phyloP scores from a whole-genome alignment of 306 rosid species.

The Vicia faba region DNA sequence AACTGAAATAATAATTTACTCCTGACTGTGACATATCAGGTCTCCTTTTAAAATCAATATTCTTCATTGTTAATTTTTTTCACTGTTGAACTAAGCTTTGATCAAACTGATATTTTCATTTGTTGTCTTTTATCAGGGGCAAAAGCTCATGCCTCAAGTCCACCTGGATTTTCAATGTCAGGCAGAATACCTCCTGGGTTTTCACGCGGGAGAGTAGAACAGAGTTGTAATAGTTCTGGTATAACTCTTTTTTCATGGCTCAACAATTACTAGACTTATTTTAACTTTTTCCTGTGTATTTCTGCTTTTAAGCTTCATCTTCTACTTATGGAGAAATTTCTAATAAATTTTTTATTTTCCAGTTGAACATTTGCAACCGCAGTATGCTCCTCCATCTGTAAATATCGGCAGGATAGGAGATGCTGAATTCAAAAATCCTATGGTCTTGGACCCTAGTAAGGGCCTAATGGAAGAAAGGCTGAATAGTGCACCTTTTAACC shows the following conservation, averaged over 20 bases:
- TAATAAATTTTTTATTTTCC: conserved; percentile 28
- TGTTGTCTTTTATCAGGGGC: conserved; percentile 36
- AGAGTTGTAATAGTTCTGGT: conserved; percentile 43
- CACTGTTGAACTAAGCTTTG: conserved; percentile 6
- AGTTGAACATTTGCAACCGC: conserved; percentile 43
- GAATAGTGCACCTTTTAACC: conserved; percentile 42
- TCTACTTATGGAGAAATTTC: conserved; percentile 10
- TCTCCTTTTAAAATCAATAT: conserved; percentile 6
- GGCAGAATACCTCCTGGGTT: conserved; percentile 55
- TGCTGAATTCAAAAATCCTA: conserved; percentile 36
- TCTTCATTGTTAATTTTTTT: conserved; percentile 2
- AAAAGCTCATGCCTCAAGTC: conserved; percentile 44
- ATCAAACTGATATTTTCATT: conserved; percentile 33
- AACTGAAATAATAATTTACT: conserved; percentile 9
- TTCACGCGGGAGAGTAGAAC: conserved; percentile 44
- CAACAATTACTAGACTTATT: conserved; percentile 12
- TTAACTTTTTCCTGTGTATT: neutral
- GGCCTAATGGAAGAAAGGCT: conserved; percentile 37
- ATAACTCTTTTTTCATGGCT: conserved; percentile 25
- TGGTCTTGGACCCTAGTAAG: conserved; percentile 33
- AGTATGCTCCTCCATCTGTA: conserved; percentile 42
- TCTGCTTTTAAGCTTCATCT: conserved; percentile 18
- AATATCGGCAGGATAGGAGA: conserved; percentile 38
- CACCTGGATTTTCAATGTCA: conserved; percentile 52
- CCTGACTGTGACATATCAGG: neutral